phyloP scores from a whole-genome alignment of 2,329 filamentous ascomycete species.

The Aspergillus thermomutatus region DNA sequence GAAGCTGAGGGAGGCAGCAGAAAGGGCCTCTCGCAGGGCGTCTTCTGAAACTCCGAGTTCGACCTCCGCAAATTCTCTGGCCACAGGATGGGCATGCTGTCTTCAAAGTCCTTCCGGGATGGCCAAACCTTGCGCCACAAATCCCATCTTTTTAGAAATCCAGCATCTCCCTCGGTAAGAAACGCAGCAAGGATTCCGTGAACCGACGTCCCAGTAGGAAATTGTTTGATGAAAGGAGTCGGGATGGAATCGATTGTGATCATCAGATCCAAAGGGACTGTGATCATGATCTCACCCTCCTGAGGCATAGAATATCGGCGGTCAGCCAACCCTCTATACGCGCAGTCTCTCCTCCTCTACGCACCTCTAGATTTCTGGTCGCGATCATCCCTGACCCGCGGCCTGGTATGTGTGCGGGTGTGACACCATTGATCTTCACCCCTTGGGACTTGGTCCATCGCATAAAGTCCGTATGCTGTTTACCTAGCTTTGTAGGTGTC shows the following conservation, averaged over 20 bases:
- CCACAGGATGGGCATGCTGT: slow-evolving; percentile 58
- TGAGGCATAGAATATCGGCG: slow-evolving; percentile 20
- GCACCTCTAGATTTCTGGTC: slow-evolving; percentile 60
- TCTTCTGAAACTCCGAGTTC: slow-evolving; percentile 24
- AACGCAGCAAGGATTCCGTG: slow-evolving; percentile 71
- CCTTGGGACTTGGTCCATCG: slow-evolving; percentile 64
- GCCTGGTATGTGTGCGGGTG: slow-evolving; percentile 63
- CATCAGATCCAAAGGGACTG: slow-evolving; percentile 61
- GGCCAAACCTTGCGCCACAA: slow-evolving; percentile 69
- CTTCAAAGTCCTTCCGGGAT: slow-evolving; percentile 54
- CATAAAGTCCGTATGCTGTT: slow-evolving; percentile 51
- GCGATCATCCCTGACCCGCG: slow-evolving; percentile 75
- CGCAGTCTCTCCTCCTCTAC: background rate
- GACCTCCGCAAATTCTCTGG: slow-evolving; percentile 38
- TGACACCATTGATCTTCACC: slow-evolving; percentile 64
- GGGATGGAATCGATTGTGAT: slow-evolving; percentile 62
- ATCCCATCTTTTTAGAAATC: slow-evolving; percentile 45
- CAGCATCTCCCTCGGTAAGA: slow-evolving; percentile 50
- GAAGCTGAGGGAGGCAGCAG: slow-evolving; percentile 36
- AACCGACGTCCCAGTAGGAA: slow-evolving; percentile 56
- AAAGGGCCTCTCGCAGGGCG: slow-evolving; percentile 10
- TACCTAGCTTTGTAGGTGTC: background rate
- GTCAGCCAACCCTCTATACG: background rate
- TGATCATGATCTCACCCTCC: slow-evolving; percentile 59
- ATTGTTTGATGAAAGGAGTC: slow-evolving; percentile 47